A percentile compares a stretch with the other conserved stretches of the same genome.
These are phyloP conservation scores for Syzygium syzygioides DNA, from an alignment of 441 rosid species.

Conservation along the genomic window DNA sequence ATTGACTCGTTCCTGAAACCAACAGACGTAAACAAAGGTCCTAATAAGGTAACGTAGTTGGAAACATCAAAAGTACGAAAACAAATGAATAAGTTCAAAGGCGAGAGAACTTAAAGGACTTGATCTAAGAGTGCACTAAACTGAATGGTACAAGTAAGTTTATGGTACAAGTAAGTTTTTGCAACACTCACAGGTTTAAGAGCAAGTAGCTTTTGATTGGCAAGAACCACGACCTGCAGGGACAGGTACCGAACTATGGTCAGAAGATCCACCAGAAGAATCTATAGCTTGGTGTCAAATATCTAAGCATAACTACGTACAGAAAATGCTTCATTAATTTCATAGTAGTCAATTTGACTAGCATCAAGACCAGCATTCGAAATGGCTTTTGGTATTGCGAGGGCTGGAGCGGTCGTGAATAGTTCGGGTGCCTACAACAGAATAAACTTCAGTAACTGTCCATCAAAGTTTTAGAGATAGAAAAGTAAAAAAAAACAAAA, in stretches of 20 bases:
- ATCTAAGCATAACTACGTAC: not conserved
- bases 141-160: too few relatives aligned
- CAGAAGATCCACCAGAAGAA: not conserved
- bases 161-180: not conserved
- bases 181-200: slow-evolving; percentile 2
- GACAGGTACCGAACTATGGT: not conserved
- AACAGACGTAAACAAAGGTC: not conserved
- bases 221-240: slow-evolving; percentile 13
- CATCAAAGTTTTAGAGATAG: not conserved
- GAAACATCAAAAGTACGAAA: not conserved
- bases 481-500: not conserved
- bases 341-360: slow-evolving; percentile 21
- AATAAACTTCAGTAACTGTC: not conserved
- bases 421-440: slow-evolving; percentile 16
- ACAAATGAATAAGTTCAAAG: not conserved
- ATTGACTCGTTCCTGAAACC: slow-evolving; percentile 12
- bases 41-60: not conserved
- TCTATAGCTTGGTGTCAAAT: not conserved
- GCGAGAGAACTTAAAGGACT: not conserved
- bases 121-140: not conserved
- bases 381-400: slow-evolving; percentile 22
- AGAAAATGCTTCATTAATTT: slow-evolving; percentile 24
- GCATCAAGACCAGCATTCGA: slow-evolving; percentile 14
- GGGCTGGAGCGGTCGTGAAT: slow-evolving; percentile 17
- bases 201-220: slow-evolving; percentile 9